Conservation (phyloP, 768 basidiomycete genomes). For the Amanita jacksonii region DNA sequence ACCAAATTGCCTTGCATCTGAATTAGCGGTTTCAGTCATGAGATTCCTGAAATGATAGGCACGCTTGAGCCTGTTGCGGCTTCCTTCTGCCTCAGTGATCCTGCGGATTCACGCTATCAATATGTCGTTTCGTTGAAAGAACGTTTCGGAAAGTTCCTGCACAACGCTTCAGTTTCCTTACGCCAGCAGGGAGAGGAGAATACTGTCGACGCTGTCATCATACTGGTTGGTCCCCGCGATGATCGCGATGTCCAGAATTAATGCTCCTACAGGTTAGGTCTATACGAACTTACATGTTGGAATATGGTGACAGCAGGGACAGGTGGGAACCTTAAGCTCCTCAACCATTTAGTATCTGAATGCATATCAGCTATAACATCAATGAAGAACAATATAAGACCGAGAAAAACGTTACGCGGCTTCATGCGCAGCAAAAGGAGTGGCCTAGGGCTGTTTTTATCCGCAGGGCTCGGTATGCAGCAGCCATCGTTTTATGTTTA, state of each 20-base stretch:
- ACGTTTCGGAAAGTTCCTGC: constrained; percentile 62
- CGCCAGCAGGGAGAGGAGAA: constrained; percentile 71
- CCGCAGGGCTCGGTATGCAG: constrained; percentile 49
- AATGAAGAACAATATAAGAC: constrained; percentile 47
- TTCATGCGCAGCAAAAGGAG: constrained; percentile 59
- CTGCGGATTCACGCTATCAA: constrained; percentile 52
- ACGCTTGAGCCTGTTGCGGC: constrained; percentile 49
- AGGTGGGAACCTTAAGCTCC: constrained; percentile 16
- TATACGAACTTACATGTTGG: constrained; percentile 62
- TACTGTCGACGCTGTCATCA: constrained; percentile 71
- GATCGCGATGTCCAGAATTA: background rate
- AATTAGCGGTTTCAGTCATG: constrained; percentile 35
- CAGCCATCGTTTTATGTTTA: background rate
- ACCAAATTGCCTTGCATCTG: background rate
- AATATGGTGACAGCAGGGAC: constrained; percentile 67
- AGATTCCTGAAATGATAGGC: constrained; percentile 72
- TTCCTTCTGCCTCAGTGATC: constrained; percentile 60
- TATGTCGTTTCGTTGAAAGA: constrained; percentile 47
- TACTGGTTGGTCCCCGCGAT: constrained; percentile 38
- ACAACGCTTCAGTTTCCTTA: constrained; percentile 57
- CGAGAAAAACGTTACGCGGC: constrained; percentile 59
- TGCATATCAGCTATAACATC: constrained; percentile 36
- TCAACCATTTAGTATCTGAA: background rate
- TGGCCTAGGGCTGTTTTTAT: constrained; percentile 72
- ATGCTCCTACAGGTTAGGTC: constrained; percentile 42